Conservation (phyloP, 176 grass and related monocot genomes). For the Eremochloa ophiuroides region DNA sequence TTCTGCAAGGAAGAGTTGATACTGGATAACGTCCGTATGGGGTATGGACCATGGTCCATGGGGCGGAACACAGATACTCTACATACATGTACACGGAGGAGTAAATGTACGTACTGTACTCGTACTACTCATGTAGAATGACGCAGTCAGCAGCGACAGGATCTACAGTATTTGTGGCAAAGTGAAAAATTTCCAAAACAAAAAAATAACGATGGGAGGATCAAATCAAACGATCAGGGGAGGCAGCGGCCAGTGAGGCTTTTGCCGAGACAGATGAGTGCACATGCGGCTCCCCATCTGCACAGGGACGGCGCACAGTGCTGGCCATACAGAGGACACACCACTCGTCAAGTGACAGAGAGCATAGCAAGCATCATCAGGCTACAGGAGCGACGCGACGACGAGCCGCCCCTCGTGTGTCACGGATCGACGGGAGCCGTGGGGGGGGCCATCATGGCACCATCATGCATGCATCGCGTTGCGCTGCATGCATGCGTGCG, state of each 20-base stretch:
- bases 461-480: neutral
- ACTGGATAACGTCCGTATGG: neutral
- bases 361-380: too few relatives aligned
- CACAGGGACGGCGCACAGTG: conserved; percentile 21
- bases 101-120: neutral
- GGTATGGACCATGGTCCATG: neutral
- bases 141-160: neutral
- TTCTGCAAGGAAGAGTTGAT: neutral
- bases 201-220: too few relatives aligned
- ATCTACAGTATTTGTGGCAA: neutral
- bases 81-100: neutral
- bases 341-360: neutral
- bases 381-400: too few relatives aligned
- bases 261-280: neutral
- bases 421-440: too few relatives aligned
- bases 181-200: neutral
- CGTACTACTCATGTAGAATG: neutral
- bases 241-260: neutral
- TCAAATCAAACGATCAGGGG: too few relatives aligned
- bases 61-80: neutral
- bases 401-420: too few relatives aligned
- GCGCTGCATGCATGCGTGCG: neutral
- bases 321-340: neutral
- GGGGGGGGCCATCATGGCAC: neutral
- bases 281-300: conserved; percentile 20